Evolutionary conservation across 495 filamentous ascomycete genomes (phyloP).

Genomic region (Podospora didyma): DNA sequence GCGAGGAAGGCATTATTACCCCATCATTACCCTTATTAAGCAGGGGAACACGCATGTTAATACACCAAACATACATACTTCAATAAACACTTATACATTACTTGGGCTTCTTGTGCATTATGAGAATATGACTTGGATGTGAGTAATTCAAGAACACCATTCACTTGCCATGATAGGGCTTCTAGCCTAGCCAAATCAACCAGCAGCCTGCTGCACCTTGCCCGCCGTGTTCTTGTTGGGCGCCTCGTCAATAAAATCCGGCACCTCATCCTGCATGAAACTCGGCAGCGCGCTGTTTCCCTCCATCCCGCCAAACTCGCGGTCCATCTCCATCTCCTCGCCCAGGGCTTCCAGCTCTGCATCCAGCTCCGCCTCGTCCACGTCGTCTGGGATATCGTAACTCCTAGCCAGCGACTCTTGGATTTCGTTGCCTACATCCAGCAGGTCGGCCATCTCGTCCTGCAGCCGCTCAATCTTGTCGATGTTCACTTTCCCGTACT

Average conservation of each 20-base stretch:
- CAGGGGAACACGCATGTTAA: no score
- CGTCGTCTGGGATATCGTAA: conserved; percentile 95
- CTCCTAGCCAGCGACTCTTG: conserved; percentile 90
- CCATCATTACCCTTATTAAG: no score
- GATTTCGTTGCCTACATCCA: conserved; percentile 98
- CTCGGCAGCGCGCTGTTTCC: conserved; percentile 56
- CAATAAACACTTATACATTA: no score
- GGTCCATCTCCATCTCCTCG: conserved; percentile 78
- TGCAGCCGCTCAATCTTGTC: conserved; percentile 98
- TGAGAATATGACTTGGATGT: no score
- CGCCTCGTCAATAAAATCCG: conserved; percentile 84
- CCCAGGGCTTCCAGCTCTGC: conserved; percentile 94
- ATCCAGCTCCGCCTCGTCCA: conserved; percentile 96
- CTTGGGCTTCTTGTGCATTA: no score
- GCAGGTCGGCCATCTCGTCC: conserved; percentile 97
- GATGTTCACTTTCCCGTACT: conserved; percentile 95
- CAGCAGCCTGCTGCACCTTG: conserved; percentile 79
- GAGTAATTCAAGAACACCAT: no score
- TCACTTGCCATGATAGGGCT: no score
- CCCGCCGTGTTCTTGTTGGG: conserved; percentile 55
- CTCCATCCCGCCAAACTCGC: conserved; percentile 52
- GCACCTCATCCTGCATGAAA: conserved; percentile 79
- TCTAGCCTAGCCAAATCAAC: conserved; percentile 21
- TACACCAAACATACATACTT: no score
- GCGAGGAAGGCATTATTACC: no score